These are phyloP conservation scores for Tephrocybe rancida DNA, from an alignment of 768 basidiomycete genomes.

Conservation along the genomic window DNA sequence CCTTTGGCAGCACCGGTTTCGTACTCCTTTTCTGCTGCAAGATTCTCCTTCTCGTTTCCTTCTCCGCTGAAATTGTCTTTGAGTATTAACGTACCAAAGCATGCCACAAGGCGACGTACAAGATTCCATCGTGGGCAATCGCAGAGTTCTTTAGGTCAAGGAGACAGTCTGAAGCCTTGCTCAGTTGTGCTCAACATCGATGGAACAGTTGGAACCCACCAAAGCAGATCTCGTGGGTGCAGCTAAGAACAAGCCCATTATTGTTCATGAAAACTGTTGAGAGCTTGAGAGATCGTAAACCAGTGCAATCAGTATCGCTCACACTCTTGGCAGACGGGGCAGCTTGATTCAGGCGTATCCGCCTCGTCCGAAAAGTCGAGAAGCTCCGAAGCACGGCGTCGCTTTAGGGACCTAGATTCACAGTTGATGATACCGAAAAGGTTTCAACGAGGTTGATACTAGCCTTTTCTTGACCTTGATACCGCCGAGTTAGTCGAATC, in stretches of 20 bases:
- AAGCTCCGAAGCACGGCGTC: slow-evolving; percentile 44
- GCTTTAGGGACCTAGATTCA: slow-evolving; percentile 43
- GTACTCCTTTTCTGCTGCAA: slow-evolving; percentile 54
- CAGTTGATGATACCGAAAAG: not conserved
- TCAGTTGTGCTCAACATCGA: not conserved
- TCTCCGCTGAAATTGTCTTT: slow-evolving; percentile 51
- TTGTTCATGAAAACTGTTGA: slow-evolving; percentile 45
- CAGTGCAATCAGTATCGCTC: not conserved
- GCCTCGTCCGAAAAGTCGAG: slow-evolving; percentile 49
- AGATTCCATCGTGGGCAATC: slow-evolving; percentile 59
- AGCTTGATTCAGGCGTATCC: slow-evolving; percentile 47
- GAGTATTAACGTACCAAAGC: no score
- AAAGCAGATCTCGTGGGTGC: slow-evolving; percentile 69
- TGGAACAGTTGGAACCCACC: slow-evolving; percentile 32
- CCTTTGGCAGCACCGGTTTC: slow-evolving; percentile 61
- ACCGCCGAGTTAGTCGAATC: not conserved
- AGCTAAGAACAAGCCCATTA: slow-evolving; percentile 62
- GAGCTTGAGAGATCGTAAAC: not conserved
- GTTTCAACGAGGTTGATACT: not conserved
- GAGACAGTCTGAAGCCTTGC: slow-evolving; percentile 48
- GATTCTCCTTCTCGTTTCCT: slow-evolving; percentile 57
- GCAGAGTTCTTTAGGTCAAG: slow-evolving; percentile 52
- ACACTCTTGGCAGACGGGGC: slow-evolving; percentile 73
- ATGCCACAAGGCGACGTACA: slow-evolving; percentile 48
- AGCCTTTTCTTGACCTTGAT: slow-evolving; percentile 40